A percentile compares a stretch with the other conserved stretches of the same genome.
Conservation (phyloP, 1,139 yeast species). For the Hyphopichia khmerensis region DNA sequence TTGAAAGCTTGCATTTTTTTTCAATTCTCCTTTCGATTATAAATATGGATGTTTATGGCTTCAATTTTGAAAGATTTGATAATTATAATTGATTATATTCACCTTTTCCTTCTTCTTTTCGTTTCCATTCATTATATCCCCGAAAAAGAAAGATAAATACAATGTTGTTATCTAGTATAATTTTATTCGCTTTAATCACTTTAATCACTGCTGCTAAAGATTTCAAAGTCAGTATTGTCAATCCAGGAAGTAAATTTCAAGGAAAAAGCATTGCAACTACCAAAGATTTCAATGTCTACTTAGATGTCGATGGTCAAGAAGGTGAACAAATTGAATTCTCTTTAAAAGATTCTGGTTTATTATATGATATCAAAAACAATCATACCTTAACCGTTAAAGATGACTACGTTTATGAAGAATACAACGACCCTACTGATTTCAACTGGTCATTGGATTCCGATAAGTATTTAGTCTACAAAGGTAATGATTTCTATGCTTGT, state of each 20-base stretch:
- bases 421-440: background rate
- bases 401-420: background rate
- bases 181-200: background rate
- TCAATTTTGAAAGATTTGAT: no score
- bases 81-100: background rate
- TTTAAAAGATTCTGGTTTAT: background rate
- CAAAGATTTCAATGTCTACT: background rate
- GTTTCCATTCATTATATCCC: no score
- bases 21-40: background rate
- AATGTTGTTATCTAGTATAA: background rate
- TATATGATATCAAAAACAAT: background rate
- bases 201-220: background rate
- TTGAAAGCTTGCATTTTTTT: background rate
- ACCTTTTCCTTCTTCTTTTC: background rate
- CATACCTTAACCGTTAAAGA: slow-evolving; percentile 2
- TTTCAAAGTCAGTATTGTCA: background rate
- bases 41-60: background rate
- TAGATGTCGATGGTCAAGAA: background rate
- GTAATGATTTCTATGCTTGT: slow-evolving; percentile 1
- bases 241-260: background rate
- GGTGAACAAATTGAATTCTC: background rate
- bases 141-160: background rate
- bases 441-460: background rate
- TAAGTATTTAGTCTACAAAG: background rate
- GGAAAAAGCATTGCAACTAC: background rate